These are phyloP conservation scores for Fomitiporia mediterranea DNA, from an alignment of 1,284 basidiomycete species.

Conservation along the genomic window DNA sequence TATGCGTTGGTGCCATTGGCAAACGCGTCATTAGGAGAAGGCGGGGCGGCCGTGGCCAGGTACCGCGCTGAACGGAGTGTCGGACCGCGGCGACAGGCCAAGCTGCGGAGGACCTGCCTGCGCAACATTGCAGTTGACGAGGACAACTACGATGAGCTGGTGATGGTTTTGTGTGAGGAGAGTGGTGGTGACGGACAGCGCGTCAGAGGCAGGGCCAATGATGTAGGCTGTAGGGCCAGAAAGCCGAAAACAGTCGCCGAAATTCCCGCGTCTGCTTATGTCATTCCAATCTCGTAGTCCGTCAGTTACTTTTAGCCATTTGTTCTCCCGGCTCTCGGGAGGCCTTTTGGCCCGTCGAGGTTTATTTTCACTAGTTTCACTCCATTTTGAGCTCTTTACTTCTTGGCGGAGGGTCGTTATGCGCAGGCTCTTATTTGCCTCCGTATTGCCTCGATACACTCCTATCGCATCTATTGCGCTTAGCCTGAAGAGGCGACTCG, in stretches of 20 bases:
- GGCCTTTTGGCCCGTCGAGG: constrained; percentile 1
- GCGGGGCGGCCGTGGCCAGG: constrained; percentile 50
- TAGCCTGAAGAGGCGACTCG: neutral
- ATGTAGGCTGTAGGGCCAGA: neutral
- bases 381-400: too few species aligned
- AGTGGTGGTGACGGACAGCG: neutral
- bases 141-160: neutral
- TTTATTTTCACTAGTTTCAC: too few species aligned
- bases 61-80: constrained; percentile 23
- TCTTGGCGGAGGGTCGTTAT: neutral
- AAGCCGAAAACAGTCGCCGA: neutral
- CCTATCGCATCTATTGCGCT: neutral
- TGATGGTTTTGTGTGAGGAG: constrained; percentile 3
- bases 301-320: constrained; percentile 1
- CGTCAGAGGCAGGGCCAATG: neutral
- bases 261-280: neutral
- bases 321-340: neutral
- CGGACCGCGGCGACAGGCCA: constrained; percentile 11
- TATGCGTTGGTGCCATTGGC: constrained; percentile 91
- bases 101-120: constrained; percentile 21
- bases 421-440: neutral
- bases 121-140: constrained; percentile 17
- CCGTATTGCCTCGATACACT: too few species aligned
- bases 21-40: constrained; percentile 74
- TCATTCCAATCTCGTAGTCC: too few species aligned